phyloP scores from a whole-genome alignment of 495 filamentous ascomycete genomes.

The Schizothecium vesticola region DNA sequence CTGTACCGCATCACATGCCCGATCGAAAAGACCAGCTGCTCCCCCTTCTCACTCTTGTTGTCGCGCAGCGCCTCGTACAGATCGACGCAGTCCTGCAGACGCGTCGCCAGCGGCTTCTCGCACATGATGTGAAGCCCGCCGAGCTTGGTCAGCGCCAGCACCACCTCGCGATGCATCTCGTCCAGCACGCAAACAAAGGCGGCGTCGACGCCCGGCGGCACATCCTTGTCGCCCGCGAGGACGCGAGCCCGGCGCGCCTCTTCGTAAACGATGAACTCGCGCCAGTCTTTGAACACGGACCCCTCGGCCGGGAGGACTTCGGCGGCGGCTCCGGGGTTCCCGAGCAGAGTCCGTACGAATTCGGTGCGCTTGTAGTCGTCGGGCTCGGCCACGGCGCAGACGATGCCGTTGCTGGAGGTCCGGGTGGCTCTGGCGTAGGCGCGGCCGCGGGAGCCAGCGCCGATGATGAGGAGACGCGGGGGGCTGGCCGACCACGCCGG shows the following conservation, averaged over 20 bases:
- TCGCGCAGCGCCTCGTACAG: constrained; percentile 55
- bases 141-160: constrained; percentile 61
- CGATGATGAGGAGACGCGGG: constrained; percentile 71
- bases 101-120: constrained; percentile 88
- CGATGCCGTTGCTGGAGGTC: constrained; percentile 53
- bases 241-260: constrained; percentile 44
- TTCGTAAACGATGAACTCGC: constrained; percentile 64
- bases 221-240: constrained; percentile 32
- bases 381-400: constrained; percentile 79
- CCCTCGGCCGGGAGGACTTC: constrained; percentile 32
- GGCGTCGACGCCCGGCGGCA: constrained; percentile 62
- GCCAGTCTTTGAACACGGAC: constrained; percentile 70
- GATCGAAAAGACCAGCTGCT: constrained; percentile 68
- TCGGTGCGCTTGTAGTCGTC: constrained; percentile 65
- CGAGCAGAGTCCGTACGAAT: constrained; percentile 65
- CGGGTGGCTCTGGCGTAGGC: constrained; percentile 66
- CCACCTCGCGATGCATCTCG: constrained; percentile 77
- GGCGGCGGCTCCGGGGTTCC: constrained; percentile 28
- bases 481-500: constrained; percentile 33
- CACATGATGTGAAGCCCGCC: constrained; percentile 75
- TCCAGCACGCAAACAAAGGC: constrained; percentile 86
- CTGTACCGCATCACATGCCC: constrained; percentile 79
- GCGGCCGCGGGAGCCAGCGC: constrained; percentile 78
- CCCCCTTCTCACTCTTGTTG: constrained; percentile 17
- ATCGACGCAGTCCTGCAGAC: constrained; percentile 63